Evolutionary conservation across 306 rosid species (phyloP).

Genomic region (Mimosa bimucronata): DNA sequence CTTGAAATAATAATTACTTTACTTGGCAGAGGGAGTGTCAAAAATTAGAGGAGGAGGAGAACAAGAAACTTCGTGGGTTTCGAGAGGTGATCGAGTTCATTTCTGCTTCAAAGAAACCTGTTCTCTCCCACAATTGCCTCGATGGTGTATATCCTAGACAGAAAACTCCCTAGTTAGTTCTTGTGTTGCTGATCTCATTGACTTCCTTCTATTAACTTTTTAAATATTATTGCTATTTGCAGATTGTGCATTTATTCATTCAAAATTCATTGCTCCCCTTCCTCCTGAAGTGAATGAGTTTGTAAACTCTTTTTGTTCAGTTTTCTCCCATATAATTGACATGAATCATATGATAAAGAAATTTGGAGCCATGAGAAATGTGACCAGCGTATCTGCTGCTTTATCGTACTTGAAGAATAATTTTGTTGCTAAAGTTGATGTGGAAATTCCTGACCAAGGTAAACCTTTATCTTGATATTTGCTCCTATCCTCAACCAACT

Average conservation of each 20-base stretch:
- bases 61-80: constrained; percentile 74
- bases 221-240: no score
- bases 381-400: no score
- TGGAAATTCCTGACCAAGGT: constrained; percentile 71
- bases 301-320: constrained; percentile 46
- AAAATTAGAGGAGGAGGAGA: constrained; percentile 59
- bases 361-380: no score
- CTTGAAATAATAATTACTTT: neutral
- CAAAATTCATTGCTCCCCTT: no score
- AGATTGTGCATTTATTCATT: no score
- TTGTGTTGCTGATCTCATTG: neutral
- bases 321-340: constrained; percentile 72
- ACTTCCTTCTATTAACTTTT: neutral
- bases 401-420: constrained; percentile 67
- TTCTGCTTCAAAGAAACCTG: constrained; percentile 78
- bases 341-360: no score
- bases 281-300: no score
- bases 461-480: constrained; percentile 25
- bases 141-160: no score
- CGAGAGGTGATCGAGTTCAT: constrained; percentile 97
- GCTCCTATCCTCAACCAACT: neutral
- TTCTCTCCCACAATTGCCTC: no score
- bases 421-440: constrained; percentile 65
- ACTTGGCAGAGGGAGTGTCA: constrained; percentile 61
- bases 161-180: no score